These are phyloP conservation scores for Nothophoma quercina DNA, from an alignment of 2,329 filamentous ascomycete genomes.

Conservation along the genomic window DNA sequence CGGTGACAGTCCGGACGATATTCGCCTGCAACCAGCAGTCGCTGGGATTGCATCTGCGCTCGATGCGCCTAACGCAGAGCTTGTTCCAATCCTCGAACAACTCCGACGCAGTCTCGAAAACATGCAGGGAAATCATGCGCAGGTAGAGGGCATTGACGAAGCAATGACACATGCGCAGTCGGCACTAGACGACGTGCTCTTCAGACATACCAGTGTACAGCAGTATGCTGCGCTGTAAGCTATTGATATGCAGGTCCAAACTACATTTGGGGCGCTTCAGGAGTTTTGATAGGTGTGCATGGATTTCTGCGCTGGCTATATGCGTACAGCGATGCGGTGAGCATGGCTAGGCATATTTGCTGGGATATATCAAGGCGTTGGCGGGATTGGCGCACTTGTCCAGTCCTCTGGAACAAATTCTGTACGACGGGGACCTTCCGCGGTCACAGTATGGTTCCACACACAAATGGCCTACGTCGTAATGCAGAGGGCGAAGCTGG, in stretches of 20 bases:
- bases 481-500: not conserved
- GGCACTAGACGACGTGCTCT: slow-evolving; percentile 47
- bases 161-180: slow-evolving; percentile 39
- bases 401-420: slow-evolving; percentile 28
- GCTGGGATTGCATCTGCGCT: slow-evolving; percentile 29
- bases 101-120: slow-evolving; percentile 49
- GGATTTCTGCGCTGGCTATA: slow-evolving; percentile 22
- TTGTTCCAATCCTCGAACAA: slow-evolving; percentile 47
- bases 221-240: slow-evolving; percentile 43
- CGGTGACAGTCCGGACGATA: slow-evolving; percentile 43
- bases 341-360: slow-evolving; percentile 28
- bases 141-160: slow-evolving; percentile 46
- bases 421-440: slow-evolving; percentile 21
- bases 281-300: slow-evolving; percentile 29
- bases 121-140: slow-evolving; percentile 49
- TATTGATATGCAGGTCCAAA: slow-evolving; percentile 38
- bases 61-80: slow-evolving; percentile 40
- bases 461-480: slow-evolving; percentile 1
- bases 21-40: slow-evolving; percentile 33
- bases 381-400: slow-evolving; percentile 26
- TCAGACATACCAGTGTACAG: slow-evolving; percentile 39
- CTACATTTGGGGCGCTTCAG: slow-evolving; percentile 27
- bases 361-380: slow-evolving; percentile 24
- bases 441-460: slow-evolving; percentile 5
- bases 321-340: slow-evolving; percentile 12